A percentile compares a stretch with the other conserved stretches of the same genome.
Conservation (phyloP, 345 rosid genomes). For the Ceriops decandra region DNA sequence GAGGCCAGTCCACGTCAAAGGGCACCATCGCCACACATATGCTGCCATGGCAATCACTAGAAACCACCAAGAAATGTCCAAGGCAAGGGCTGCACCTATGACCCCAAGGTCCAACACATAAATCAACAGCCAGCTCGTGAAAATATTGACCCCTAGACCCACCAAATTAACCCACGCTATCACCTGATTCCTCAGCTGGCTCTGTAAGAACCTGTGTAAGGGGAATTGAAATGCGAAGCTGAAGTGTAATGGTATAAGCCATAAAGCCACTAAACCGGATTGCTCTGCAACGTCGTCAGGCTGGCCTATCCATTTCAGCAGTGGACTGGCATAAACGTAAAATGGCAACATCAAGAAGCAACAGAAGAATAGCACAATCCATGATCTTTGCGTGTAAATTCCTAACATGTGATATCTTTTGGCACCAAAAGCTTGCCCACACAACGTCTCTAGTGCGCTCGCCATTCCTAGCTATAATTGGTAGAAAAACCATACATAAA, state of each 20-base stretch:
- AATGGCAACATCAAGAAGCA: slow-evolving; percentile 47
- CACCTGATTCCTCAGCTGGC: slow-evolving; percentile 53
- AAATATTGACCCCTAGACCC: slow-evolving; percentile 37
- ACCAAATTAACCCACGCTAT: slow-evolving; percentile 36
- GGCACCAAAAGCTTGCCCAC: slow-evolving; percentile 82
- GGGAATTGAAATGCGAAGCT: slow-evolving; percentile 56
- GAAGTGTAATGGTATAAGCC: slow-evolving; percentile 60
- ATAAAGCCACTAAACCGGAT: slow-evolving; percentile 41
- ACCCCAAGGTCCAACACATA: slow-evolving; percentile 39
- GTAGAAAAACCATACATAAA: not conserved
- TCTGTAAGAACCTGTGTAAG: slow-evolving; percentile 55
- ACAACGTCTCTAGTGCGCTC: slow-evolving; percentile 64
- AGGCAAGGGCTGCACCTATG: slow-evolving; percentile 46
- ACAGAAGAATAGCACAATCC: slow-evolving; percentile 48
- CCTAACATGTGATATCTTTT: slow-evolving; percentile 55
- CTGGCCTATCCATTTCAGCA: slow-evolving; percentile 56
- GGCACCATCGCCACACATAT: slow-evolving; percentile 47
- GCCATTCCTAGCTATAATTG: slow-evolving; percentile 63
- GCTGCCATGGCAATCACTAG: slow-evolving; percentile 27
- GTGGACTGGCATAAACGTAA: slow-evolving; percentile 53
- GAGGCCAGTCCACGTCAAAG: slow-evolving; percentile 59
- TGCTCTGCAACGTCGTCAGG: slow-evolving; percentile 64
- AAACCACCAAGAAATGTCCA: slow-evolving; percentile 65
- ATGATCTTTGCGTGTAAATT: slow-evolving; percentile 65
- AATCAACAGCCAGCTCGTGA: slow-evolving; percentile 53